These are phyloP conservation scores for Elymus sibiricus DNA, from an alignment of 176 grass and related monocot species.

Conservation along the genomic window DNA sequence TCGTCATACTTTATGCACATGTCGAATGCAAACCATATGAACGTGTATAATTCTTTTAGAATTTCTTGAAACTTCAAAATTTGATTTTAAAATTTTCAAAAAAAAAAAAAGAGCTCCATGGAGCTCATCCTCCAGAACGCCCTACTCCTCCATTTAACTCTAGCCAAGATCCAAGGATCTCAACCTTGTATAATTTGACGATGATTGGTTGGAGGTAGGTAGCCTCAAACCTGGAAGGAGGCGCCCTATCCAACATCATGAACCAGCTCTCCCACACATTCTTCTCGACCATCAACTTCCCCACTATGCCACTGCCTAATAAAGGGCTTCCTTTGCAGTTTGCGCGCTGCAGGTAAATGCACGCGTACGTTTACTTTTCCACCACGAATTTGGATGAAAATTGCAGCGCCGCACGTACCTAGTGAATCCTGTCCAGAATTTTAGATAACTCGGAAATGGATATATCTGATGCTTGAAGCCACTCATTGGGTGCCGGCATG, in stretches of 20 bases:
- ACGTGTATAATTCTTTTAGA: too few species aligned
- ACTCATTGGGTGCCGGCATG: neutral
- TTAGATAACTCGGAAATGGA: neutral
- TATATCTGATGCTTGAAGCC: neutral
- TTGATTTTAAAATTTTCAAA: too few species aligned
- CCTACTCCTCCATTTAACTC: neutral
- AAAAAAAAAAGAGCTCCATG: too few species aligned
- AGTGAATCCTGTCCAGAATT: neutral
- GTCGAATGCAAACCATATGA: too few species aligned
- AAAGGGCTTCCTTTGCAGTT: neutral
- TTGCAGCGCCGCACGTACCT: neutral
- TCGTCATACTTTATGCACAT: too few species aligned
- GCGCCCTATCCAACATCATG: neutral
- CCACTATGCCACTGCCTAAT: neutral
- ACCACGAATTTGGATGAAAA: neutral
- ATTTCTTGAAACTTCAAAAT: too few species aligned
- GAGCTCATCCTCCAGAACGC: too few species aligned
- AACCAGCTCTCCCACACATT: slow-evolving; percentile 9
- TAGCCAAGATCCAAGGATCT: neutral
- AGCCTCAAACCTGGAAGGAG: neutral
- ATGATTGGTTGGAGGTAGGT: neutral
- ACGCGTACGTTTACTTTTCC: neutral
- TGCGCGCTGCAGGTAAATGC: neutral
- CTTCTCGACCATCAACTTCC: neutral
- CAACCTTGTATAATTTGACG: neutral